Evolutionary conservation across 257 asterid genomes (phyloP).

Genomic region (Nicotiana obtusifolia): DNA sequence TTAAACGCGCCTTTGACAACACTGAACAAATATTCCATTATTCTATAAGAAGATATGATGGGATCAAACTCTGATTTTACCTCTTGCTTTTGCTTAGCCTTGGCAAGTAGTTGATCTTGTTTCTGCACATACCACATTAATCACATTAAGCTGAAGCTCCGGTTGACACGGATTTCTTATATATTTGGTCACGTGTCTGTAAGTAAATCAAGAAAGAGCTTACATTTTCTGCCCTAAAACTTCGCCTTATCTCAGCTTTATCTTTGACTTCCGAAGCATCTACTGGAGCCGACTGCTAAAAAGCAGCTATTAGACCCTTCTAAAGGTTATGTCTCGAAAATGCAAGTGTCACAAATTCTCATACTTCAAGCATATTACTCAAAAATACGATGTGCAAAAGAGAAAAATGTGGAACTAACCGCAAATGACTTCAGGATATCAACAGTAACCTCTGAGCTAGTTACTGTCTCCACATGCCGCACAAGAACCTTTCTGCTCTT

Average conservation of each 20-base stretch:
- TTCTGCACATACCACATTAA: constrained; percentile 42
- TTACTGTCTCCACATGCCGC: constrained; percentile 70
- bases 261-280: constrained; percentile 27
- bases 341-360: neutral
- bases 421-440: constrained; percentile 58
- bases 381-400: neutral
- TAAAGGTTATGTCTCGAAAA: neutral
- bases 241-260: constrained; percentile 37
- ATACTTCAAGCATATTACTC: neutral
- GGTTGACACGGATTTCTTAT: neutral
- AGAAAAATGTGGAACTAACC: constrained; percentile 39
- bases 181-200: neutral
- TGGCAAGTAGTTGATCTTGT: constrained; percentile 52
- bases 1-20: too few species aligned
- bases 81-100: constrained; percentile 72
- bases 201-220: constrained; percentile 22
- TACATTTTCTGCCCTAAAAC: constrained; percentile 57
- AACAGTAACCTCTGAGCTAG: constrained; percentile 50
- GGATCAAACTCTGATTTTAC: constrained; percentile 30
- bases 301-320: constrained; percentile 13
- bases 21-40: neutral
- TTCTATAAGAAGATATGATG: neutral
- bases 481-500: constrained; percentile 66
- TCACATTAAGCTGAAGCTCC: neutral
- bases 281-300: constrained; percentile 49